These are phyloP conservation scores for Ascochyta clinopodiicola DNA, from an alignment of 2,329 filamentous ascomycete genomes.

Conservation along the genomic window DNA sequence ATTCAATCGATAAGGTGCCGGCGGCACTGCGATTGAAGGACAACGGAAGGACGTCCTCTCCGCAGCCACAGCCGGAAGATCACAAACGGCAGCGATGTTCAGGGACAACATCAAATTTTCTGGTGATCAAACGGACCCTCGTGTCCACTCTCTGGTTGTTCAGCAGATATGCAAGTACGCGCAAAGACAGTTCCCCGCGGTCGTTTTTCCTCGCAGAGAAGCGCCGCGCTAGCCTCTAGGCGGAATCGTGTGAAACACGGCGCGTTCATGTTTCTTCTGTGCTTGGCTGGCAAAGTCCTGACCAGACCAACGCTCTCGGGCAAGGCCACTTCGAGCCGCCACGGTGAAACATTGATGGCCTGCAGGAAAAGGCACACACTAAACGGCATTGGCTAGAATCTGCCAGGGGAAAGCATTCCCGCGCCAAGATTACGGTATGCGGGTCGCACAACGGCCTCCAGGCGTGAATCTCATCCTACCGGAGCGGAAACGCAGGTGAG, in stretches of 20 bases:
- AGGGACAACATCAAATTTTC: background rate
- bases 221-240: conserved; percentile 7
- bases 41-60: conserved; percentile 6
- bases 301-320: conserved; percentile 15
- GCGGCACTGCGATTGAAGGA: conserved; percentile 3
- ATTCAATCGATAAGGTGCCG: conserved; percentile 14
- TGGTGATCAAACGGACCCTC: conserved; percentile 1
- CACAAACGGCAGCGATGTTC: conserved; percentile 9
- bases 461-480: conserved; percentile 28
- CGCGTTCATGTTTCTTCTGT: conserved; percentile 16
- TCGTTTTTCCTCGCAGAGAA: conserved; percentile 1
- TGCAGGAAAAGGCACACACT: conserved; percentile 2
- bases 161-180: conserved; percentile 1
- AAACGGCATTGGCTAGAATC: conserved; percentile 32
- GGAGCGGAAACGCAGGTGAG: conserved; percentile 24
- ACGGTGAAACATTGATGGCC: conserved; percentile 16
- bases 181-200: background rate
- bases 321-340: conserved; percentile 17
- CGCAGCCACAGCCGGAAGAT: conserved; percentile 15
- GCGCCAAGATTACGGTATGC: conserved; percentile 26
- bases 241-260: conserved; percentile 19
- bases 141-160: background rate
- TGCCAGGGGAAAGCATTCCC: conserved; percentile 25
- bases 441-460: conserved; percentile 33
- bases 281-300: conserved; percentile 15